Percentiles rank a stretch among this genome's conserved stretches.
Evolutionary conservation across 1,139 yeast species (phyloP).

Genomic region (Geotrichum reessii): DNA sequence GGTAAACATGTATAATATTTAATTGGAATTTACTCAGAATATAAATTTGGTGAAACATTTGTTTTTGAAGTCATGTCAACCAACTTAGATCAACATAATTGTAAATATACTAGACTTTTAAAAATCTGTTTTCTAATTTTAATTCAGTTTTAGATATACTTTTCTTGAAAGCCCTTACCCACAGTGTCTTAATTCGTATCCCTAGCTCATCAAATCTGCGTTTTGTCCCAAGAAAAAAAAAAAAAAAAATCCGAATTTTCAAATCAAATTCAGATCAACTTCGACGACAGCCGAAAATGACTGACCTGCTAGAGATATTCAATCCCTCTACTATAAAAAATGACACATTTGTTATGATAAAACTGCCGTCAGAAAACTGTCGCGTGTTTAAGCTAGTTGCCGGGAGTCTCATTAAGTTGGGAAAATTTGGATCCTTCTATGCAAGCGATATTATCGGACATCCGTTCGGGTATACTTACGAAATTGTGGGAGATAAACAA

Average conservation of each 20-base stretch:
- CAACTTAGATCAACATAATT: neutral
- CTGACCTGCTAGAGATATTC: conserved; percentile 4
- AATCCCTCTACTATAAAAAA: conserved; percentile 8
- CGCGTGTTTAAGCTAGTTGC: conserved; percentile 62
- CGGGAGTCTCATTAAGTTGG: conserved; percentile 62
- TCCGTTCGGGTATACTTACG: conserved; percentile 86
- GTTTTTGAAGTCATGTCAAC: neutral
- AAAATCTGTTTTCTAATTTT: too few relatives aligned
- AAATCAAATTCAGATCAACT: neutral
- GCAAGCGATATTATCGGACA: conserved; percentile 72
- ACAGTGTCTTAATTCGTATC: too few relatives aligned
- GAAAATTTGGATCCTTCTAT: conserved; percentile 84
- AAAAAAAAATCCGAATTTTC: neutral
- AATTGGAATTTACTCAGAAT: neutral
- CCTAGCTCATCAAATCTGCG: neutral
- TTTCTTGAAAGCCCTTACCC: neutral
- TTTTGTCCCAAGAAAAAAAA: neutral
- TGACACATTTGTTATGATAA: conserved; percentile 50
- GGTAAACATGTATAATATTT: neutral
- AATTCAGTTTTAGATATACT: neutral
- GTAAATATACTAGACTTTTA: neutral
- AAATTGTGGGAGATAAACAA: conserved; percentile 47
- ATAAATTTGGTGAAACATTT: neutral
- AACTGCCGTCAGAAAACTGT: conserved; percentile 75
- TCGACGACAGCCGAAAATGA: neutral